Evolutionary conservation across 1,284 basidiomycete genomes (phyloP).

Genomic region (Testicularia cyperi): DNA sequence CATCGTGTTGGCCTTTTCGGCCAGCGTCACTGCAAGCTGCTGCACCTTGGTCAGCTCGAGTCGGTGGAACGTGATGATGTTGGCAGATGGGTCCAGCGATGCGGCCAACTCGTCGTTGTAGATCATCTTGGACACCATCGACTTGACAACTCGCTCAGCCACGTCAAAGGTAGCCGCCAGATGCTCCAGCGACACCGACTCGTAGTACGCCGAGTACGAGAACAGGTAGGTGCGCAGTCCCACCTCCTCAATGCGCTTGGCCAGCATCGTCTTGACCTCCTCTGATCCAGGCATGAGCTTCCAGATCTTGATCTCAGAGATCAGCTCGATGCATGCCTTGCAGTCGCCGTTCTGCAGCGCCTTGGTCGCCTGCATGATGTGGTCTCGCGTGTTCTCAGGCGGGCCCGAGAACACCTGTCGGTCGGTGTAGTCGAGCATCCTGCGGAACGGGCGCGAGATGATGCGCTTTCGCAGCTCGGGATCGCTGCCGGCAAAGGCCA

Average conservation of each 20-base stretch:
- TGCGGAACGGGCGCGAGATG: conserved; percentile 91
- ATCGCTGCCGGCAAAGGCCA: conserved; percentile 92
- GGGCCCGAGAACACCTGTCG: conserved; percentile 97
- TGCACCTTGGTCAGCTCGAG: conserved; percentile 70
- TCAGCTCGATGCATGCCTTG: conserved; percentile 88
- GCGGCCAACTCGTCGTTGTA: conserved; percentile 95
- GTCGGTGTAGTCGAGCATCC: conserved; percentile 94
- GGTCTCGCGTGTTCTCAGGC: conserved; percentile 95
- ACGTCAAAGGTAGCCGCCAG: conserved; percentile 86
- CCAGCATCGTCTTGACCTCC: conserved; percentile 90
- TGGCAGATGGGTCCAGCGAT: conserved; percentile 81
- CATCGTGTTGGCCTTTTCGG: conserved; percentile 81
- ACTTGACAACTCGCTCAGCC: conserved; percentile 76
- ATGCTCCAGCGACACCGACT: conserved; percentile 80
- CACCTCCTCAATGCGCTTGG: conserved; percentile 96
- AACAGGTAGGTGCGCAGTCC: conserved; percentile 95
- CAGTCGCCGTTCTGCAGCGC: conserved; percentile 95
- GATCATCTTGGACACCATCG: conserved; percentile 96
- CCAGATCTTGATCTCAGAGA: conserved; percentile 98
- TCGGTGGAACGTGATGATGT: conserved; percentile 85
- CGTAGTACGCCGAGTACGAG: conserved; percentile 95
- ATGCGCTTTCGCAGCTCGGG: conserved; percentile 72
- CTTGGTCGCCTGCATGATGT: conserved; percentile 98
- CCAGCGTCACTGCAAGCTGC: conserved; percentile 64
- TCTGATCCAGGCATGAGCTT: conserved; percentile 82